Evolutionary conservation across 768 basidiomycete species (phyloP).

Genomic region (Calocybe cyanea): DNA sequence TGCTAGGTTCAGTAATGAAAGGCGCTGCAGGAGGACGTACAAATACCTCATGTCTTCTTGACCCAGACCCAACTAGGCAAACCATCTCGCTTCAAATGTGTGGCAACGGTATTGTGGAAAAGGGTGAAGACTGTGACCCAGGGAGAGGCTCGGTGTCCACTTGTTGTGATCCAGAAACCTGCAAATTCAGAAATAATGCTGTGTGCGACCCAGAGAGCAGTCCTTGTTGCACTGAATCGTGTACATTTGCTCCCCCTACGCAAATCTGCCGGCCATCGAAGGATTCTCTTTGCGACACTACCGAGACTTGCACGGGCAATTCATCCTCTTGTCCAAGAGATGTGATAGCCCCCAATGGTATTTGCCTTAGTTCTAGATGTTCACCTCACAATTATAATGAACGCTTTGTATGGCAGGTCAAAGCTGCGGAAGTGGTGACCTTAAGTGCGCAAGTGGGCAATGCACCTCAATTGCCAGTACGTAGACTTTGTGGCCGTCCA

Average conservation of each 20-base stretch:
- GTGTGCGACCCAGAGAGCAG: constrained; percentile 77
- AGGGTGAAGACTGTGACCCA: constrained; percentile 87
- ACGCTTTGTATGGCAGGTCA: constrained; percentile 44
- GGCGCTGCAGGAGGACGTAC: constrained; percentile 39
- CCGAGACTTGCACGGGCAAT: constrained; percentile 74
- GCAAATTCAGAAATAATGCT: constrained; percentile 69
- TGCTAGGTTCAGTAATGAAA: constrained; percentile 59
- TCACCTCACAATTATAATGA: constrained; percentile 9
- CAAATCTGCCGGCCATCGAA: constrained; percentile 69
- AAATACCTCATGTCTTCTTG: constrained; percentile 65
- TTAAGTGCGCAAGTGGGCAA: constrained; percentile 72
- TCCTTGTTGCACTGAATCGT: constrained; percentile 68
- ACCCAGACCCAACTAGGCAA: constrained; percentile 42
- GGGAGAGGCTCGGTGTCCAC: constrained; percentile 52
- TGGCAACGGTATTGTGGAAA: constrained; percentile 80
- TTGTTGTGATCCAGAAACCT: constrained; percentile 73
- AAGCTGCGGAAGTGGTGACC: constrained; percentile 58
- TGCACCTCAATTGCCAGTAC: constrained; percentile 72
- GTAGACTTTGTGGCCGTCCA: no score
- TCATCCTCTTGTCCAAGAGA: constrained; percentile 72
- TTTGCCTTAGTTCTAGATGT: background rate
- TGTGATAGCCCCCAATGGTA: constrained; percentile 57
- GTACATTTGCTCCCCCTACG: constrained; percentile 62
- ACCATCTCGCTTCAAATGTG: constrained; percentile 69
- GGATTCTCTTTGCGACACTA: constrained; percentile 64